phyloP scores from a whole-genome alignment of 148 eudicot species.

The Rhododendron mucronatum region DNA sequence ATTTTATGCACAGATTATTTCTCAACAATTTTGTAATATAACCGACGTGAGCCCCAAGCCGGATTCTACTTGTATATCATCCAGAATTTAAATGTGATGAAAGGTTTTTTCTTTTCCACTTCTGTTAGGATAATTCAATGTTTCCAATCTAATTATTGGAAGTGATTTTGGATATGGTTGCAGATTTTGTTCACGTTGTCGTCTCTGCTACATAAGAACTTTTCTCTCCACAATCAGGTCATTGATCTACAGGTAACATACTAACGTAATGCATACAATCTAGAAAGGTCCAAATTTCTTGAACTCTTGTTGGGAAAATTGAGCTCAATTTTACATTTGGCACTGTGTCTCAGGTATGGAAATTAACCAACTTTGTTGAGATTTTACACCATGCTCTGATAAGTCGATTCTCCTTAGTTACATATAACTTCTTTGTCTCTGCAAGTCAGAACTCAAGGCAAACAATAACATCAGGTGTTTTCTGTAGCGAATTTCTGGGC shows the following conservation, averaged over 20 bases:
- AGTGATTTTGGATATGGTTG: slow-evolving; percentile 16
- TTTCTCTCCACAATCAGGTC: slow-evolving; percentile 33
- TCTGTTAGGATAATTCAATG: slow-evolving; percentile 7
- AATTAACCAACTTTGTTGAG: not conserved
- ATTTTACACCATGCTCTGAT: not conserved
- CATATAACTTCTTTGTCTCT: not conserved
- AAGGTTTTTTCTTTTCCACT: not conserved
- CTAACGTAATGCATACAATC: not conserved
- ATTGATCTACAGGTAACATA: slow-evolving; percentile 47
- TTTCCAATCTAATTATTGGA: not conserved
- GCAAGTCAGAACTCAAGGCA: not conserved
- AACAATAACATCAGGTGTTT: not conserved
- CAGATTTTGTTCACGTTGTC: slow-evolving; percentile 34
- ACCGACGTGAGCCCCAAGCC: not conserved
- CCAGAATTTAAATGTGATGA: not conserved
- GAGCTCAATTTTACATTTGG: not conserved
- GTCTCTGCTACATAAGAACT: slow-evolving; percentile 36
- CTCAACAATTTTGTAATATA: not conserved
- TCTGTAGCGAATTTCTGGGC: not conserved
- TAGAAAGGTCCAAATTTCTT: not conserved
- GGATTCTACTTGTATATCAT: not conserved
- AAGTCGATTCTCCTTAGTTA: not conserved
- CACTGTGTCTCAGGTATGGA: not conserved
- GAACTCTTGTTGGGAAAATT: not conserved
- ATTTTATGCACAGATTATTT: not conserved